Base-by-base conservation (phyloP, 192 early-diverging fungal species). In the Coemansia sp. region DNA sequence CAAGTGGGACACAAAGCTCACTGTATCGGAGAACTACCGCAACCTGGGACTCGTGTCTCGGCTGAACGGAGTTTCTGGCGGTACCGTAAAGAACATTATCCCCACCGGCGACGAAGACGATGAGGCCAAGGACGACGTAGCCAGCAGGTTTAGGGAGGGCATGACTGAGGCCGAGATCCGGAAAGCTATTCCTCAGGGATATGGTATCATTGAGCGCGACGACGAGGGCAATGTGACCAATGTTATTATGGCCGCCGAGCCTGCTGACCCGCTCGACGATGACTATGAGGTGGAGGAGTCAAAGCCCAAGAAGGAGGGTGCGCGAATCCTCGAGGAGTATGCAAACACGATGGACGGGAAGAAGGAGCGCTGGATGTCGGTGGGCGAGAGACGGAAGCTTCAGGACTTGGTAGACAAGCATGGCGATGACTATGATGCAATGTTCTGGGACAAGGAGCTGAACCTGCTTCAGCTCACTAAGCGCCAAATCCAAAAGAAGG, bases 161-260 rank as follows among this genome's bases (percentile, higher is more conserved):
- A 66, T 85, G 27, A 72, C 76, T 6, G 85, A 87, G 22, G 67
- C 70, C 43, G 83, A 90, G 36, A 54, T 93, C 15, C 80, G 83
- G 38, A 82, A 83, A 60, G 72, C 80, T 6, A 80, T 90, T 20
- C 80, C 80, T 1, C 83, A 87, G 32, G 88, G 88, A 22, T 89
- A 90, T 73, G 92, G 90, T 74, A 77, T 92, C n/a, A 93, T 93
- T 71, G 87, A 93, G 70, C 88, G 92, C 47, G 92, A 93, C 70
- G 90, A 89, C 25, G 84, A 86, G 2, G 92, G 92, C 20, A 91
- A 91, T 65, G 82, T 93, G 22, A 63, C 89, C 24, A 89, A 88
- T 27, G 80, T 92, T 12, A 87, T 91, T 75, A 69, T 89, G 25
- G 84, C 87, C 2, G 86, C 88, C n/a, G 80, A 84, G 38, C 82